Evolutionary conservation across 106 monocot species (phyloP).

Genomic region (Phalaenopsis aphrodite): DNA sequence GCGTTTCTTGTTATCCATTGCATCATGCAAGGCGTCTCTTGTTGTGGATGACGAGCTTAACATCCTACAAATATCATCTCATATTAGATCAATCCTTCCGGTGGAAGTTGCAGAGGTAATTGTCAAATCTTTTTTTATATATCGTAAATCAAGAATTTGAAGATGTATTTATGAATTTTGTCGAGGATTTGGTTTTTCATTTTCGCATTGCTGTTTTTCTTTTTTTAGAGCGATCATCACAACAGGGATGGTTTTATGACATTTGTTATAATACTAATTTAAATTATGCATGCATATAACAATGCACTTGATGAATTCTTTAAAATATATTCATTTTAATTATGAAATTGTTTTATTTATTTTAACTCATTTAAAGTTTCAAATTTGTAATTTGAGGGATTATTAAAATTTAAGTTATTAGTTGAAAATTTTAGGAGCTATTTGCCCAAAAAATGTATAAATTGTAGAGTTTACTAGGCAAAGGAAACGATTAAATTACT

Average conservation of each 20-base stretch:
- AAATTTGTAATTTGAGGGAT: no score
- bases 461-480: no score
- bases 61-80: conserved; percentile 90
- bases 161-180: not conserved
- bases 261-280: not conserved
- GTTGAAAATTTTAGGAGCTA: no score
- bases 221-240: not conserved
- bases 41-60: conserved; percentile 98
- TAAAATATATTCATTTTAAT: no score
- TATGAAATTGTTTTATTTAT: no score
- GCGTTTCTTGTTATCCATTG: conserved; percentile 81
- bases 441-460: no score
- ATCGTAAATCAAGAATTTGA: not conserved
- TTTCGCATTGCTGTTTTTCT: not conserved
- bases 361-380: no score
- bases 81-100: conserved; percentile 67
- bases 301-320: no score
- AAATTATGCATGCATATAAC: no score
- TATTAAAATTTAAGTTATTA: no score
- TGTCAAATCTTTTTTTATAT: not conserved
- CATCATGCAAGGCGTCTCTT: conserved; percentile 92
- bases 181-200: not conserved
- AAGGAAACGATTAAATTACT: no score
- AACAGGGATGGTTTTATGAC: not conserved
- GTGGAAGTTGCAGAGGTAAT: conserved; percentile 58